These are phyloP conservation scores for Gleditsia sinensis DNA, from an alignment of 306 rosid species.

Conservation along the genomic window DNA sequence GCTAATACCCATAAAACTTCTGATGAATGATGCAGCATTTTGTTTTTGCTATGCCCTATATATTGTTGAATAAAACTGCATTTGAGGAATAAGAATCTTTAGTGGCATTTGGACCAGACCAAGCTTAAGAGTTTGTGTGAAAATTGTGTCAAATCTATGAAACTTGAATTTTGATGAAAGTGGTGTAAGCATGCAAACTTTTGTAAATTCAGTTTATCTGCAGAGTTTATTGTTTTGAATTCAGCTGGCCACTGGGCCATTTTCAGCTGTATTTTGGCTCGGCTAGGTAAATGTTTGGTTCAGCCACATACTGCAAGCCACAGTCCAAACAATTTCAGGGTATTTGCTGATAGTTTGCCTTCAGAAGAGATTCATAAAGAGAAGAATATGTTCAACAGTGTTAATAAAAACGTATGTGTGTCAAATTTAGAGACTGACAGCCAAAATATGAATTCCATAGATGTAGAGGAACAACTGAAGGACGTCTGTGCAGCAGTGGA, in stretches of 20 bases:
- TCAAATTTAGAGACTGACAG: slow-evolving; percentile 57
- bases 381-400: slow-evolving; percentile 44
- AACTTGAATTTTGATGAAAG: slow-evolving; percentile 12
- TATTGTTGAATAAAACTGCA: slow-evolving; percentile 1
- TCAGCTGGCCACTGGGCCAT: no score
- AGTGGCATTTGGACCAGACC: slow-evolving; percentile 3
- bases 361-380: slow-evolving; percentile 51
- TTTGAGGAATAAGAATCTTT: not conserved
- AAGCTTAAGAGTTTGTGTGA: no score
- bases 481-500: slow-evolving; percentile 37
- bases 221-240: no score
- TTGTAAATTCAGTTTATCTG: no score
- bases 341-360: slow-evolving; percentile 46
- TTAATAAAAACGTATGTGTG: slow-evolving; percentile 55
- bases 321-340: slow-evolving; percentile 42
- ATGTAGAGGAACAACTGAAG: slow-evolving; percentile 45
- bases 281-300: slow-evolving; percentile 42
- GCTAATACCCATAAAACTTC: slow-evolving; percentile 7
- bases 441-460: slow-evolving; percentile 47
- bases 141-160: no score
- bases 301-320: slow-evolving; percentile 38
- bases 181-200: no score
- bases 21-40: not conserved
- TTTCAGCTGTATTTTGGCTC: no score
- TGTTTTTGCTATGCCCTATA: not conserved